Evolutionary conservation across 2,329 filamentous ascomycete genomes (phyloP), one percentile per base, ranked within the genome.

Genomic region (Paecilomyces variotii): DNA sequence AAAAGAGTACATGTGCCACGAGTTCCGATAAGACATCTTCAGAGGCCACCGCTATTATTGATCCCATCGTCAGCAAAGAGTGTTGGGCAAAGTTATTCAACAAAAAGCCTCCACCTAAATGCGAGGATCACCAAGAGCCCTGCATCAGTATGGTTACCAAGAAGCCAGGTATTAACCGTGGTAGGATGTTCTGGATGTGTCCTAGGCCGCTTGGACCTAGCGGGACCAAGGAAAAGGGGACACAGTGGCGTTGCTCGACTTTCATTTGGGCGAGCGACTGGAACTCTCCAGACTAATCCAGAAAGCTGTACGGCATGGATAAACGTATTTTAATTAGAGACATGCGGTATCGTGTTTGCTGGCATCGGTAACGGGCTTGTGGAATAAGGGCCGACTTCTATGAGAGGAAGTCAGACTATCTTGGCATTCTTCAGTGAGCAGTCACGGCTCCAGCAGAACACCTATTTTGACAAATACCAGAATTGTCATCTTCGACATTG

Each of bases 31-130:
- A 63, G 32, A 64, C 67, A 54, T 67, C 72, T 28, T 68, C 70
- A 59, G 68, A 59, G 64, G 78, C 74, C 7, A 79, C 72, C 58
- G 78, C 84, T 1, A 79, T 88, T 60, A 69, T 77, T 28, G 89
- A 92, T 64, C 87, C 88, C 0, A 84, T 91, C 55, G 80, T 84
- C 61, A 83, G 83, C 53, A 93, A 90, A 70, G 88, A 94, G 68
- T 88, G 87, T 25, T 97, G 94, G 94, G 87, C 85, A 3, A 91
- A 88, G 70, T 80, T 97, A 12, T 87, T 97, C 61, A 84, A 87
- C 14, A 91, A 88, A 71, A 86, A 88, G 58, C 77, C 84, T 1
- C 80, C 84, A 0, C 94, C 94, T 0, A 83, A 82, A 59, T 99
- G 94, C 70, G 91, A 97, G 65, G 76, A 78, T 54, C 94, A 99